Evolutionary conservation across 2,329 filamentous ascomycete genomes (phyloP).

Genomic region (Phoma sp.): DNA sequence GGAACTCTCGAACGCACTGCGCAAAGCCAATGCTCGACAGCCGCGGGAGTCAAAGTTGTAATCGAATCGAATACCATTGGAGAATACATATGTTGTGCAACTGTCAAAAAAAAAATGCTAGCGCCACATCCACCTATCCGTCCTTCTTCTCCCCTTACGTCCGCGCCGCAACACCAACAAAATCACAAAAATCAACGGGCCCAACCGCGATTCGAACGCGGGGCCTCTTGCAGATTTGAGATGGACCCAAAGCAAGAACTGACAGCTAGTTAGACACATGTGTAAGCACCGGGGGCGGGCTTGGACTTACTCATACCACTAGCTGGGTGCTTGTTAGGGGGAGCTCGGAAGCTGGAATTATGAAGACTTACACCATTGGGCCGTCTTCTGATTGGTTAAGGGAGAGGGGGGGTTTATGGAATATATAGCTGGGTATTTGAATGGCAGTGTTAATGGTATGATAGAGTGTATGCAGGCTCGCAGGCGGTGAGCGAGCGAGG

Average conservation of each 20-base stretch:
- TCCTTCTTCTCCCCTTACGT: too few species aligned
- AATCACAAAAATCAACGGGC: neutral
- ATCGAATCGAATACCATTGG: too few species aligned
- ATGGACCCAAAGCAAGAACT: neutral
- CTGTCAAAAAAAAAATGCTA: too few species aligned
- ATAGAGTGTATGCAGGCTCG: too few species aligned
- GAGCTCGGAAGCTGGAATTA: neutral
- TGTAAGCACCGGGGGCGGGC: neutral
- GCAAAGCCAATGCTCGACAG: constrained; percentile 23
- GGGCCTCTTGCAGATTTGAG: constrained; percentile 4
- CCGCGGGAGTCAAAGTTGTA: constrained; percentile 11
- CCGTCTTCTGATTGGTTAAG: neutral
- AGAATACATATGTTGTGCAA: too few species aligned
- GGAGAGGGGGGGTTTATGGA: neutral
- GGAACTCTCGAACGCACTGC: constrained; percentile 56
- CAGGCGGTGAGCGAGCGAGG: neutral
- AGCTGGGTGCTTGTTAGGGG: neutral
- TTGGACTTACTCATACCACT: constrained; percentile 1
- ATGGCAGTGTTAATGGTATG: too few species aligned
- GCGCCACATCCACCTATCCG: too few species aligned
- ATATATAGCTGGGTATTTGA: neutral
- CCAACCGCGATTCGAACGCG: constrained; percentile 10
- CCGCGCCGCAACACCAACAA: too few species aligned
- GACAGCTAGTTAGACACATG: neutral
- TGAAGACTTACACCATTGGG: neutral